Base-by-base conservation (phyloP, 2,329 filamentous ascomycete species). In the Fusarium sp. region DNA sequence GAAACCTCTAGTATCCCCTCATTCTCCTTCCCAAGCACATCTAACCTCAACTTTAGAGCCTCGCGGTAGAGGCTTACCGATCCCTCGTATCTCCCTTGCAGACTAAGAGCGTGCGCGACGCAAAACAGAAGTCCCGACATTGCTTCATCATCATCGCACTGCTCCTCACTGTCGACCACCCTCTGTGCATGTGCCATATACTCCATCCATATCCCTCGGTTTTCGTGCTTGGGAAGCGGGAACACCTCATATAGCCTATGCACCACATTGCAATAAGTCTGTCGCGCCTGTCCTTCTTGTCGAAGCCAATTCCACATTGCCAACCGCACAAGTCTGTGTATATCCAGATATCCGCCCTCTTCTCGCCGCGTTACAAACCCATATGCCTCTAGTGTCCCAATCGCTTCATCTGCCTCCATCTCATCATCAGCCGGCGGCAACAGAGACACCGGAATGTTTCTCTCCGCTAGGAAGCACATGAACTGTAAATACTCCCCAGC, bases 251-350 rank as follows among this genome's bases (percentile, higher is more conserved):
- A 38, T 11, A 77, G 51, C 24, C 48, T 52, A 17, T 58, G 34
- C 15, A 73, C n/a, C 8, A 66, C 62, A 1, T 20, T n/a, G 17
- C n/a, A n/a, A 39, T n/a, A 39, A 2, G 17, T 20, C 17, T 20
- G 36, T 4, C 17, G 7, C 36, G 15, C 15, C 9, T 39, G 36
- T 18, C 36, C 36, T 8, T 24, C 57, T n/a, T 66, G 26, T 0
- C 58, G 45, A 1, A 80, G 46, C 75, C 72, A 78, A 38, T 74
- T 79, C 15, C 62, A 67, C 61, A 74, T 77, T 5, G 73, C 72
- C 14, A 79, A 33, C 33, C 68, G 73, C 22, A 80, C 75, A 6
- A 80, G 67, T 11, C 77, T 31, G 72, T 80, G 76, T 11, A 80
- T 78, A 46, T 78, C 76, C 31, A 72, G 74, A 4, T 58, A 59